Evolutionary conservation across 2,329 filamentous ascomycete species (phyloP).

Genomic region (Diaporthe sp.): DNA sequence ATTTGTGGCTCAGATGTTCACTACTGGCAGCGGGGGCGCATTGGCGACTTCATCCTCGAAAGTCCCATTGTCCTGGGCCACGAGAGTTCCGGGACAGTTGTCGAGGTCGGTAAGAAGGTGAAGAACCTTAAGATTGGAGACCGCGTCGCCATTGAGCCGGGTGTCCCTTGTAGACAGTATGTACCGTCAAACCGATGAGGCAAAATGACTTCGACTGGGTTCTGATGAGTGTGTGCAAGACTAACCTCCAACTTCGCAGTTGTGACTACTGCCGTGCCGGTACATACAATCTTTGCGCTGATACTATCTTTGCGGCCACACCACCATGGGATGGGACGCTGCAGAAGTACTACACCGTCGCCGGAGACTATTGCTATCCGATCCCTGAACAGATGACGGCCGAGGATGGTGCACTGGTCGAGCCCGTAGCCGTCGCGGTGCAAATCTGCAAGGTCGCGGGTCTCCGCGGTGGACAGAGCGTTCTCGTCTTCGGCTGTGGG

Average conservation of each 20-base stretch:
- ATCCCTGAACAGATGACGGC: constrained; percentile 56
- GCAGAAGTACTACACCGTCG: constrained; percentile 57
- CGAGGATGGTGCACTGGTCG: constrained; percentile 63
- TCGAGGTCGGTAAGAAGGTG: constrained; percentile 52
- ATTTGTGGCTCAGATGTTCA: constrained; percentile 60
- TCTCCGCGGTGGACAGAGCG: constrained; percentile 52
- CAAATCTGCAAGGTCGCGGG: constrained; percentile 55
- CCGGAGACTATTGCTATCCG: constrained; percentile 58
- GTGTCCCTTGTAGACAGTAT: constrained; percentile 50
- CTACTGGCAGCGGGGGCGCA: constrained; percentile 58
- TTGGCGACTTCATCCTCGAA: constrained; percentile 56
- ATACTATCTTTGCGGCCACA: constrained; percentile 60
- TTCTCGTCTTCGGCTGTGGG: constrained; percentile 61
- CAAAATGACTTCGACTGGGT: fast-evolving
- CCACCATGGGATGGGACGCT: constrained; percentile 62
- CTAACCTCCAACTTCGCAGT: constrained; percentile 36
- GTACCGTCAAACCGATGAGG: not conserved
- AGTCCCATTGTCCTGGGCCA: constrained; percentile 60
- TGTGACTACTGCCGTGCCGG: constrained; percentile 55
- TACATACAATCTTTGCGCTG: constrained; percentile 52
- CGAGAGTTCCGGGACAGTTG: constrained; percentile 54
- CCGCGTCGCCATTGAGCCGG: constrained; percentile 59
- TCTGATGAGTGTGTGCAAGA: too few relatives aligned
- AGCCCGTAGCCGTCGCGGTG: constrained; percentile 63
- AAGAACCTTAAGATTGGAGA: constrained; percentile 55